Base-by-base conservation (phyloP, 2,329 filamentous ascomycete species). In the Trichoderma sp. region DNA sequence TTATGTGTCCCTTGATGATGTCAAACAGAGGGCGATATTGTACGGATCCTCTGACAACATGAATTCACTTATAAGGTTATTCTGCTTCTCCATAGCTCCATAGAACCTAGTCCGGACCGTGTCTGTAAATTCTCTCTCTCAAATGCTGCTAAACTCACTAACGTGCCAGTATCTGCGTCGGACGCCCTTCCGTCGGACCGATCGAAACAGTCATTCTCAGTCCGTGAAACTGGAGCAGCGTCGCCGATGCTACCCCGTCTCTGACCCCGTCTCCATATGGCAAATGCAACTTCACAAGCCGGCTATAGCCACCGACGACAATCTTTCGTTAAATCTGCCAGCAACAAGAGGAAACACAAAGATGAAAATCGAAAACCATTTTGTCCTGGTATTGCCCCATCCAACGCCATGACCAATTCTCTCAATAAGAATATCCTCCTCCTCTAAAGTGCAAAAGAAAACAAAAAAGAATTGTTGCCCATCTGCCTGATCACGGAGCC, bases 401-500 rank as follows among this genome's bases (percentile, higher is more conserved):
- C 43, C 68, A 75, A 74, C 72, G 72, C 74, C 74, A 65, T 73
- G 69, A 67, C 70, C 71, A 69, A 50, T 66, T 54, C 56, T 64
- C 52, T 63, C 61, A 57, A 55, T 45, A 17, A 54, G n/a, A 56
- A 64, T 57, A 26, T 61, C 45, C 51, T 48, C 55, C 47, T 24
- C 34, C 24, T 60, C 56, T 56, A 41, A 26, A 14, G 7, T 39
- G 34, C 34, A 34, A 34, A 34, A n/a, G n/a, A 5, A 39, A 39
- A 14, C 14, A 39, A 14, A 64, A 64, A 52, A 26, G 57, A 10
- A 52, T 26, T n/a, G 9, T 12, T 28, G 24, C 21, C 26, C 19
- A 24, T 21, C 39, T 9, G 30, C 30, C 10, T 10, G 9, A 3
- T 79, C 72, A 92, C 61, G 90, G 89, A 56, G 91, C 89, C 15